Evolutionary conservation across 1,284 basidiomycete genomes (phyloP).

Genomic region (Anthracocystis panici-leucophaei): DNA sequence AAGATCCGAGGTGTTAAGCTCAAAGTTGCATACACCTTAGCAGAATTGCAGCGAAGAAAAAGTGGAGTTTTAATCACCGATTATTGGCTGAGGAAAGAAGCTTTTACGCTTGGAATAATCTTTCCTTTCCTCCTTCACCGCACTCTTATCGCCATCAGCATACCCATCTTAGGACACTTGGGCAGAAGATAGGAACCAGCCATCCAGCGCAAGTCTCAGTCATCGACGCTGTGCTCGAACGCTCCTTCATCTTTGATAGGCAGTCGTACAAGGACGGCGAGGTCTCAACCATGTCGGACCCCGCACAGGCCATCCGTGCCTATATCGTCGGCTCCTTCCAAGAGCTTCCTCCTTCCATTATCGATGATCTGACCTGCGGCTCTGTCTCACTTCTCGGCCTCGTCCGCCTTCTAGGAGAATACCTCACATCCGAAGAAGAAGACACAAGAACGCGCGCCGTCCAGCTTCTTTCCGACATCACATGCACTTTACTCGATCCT

Average conservation of each 20-base stretch:
- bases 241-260: too few relatives aligned
- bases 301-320: conserved; percentile 48
- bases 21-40: too few relatives aligned
- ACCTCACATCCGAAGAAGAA: conserved; percentile 87
- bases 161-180: too few relatives aligned
- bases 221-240: not conserved
- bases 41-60: too few relatives aligned
- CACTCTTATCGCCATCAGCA: too few relatives aligned
- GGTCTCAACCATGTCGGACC: conserved; percentile 35
- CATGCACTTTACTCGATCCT: conserved; percentile 46
- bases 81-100: too few relatives aligned
- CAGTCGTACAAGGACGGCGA: not conserved
- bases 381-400: conserved; percentile 76
- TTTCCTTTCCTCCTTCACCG: too few relatives aligned
- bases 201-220: not conserved
- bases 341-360: conserved; percentile 50
- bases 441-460: conserved; percentile 81
- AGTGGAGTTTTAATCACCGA: too few relatives aligned
- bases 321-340: conserved; percentile 54
- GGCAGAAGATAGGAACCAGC: too few relatives aligned
- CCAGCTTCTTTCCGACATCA: conserved; percentile 54
- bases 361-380: conserved; percentile 42
- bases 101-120: too few relatives aligned
- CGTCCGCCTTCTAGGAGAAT: conserved; percentile 88
- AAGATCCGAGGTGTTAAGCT: too few relatives aligned